Conservation (phyloP, 1,284 basidiomycete species). For the Ganoderma multipileum region DNA sequence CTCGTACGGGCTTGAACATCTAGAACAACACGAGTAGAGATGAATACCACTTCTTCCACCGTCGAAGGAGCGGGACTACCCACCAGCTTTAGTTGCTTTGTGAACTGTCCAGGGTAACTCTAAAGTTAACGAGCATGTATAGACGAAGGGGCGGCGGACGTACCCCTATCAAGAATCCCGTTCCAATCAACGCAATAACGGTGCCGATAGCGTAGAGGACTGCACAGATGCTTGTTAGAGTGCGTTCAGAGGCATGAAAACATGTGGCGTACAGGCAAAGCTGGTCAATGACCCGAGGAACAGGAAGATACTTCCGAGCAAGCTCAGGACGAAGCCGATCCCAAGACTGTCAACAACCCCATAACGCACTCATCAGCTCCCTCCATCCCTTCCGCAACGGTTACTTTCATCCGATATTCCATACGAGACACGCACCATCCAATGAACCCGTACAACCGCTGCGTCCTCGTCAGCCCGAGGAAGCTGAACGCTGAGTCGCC, state of each 20-base stretch:
- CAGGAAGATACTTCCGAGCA: conserved; percentile 83
- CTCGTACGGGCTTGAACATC: conserved; percentile 94
- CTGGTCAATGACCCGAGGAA: conserved; percentile 73
- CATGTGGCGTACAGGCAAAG: conserved; percentile 76
- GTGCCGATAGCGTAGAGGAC: conserved; percentile 88
- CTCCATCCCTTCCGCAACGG: background rate
- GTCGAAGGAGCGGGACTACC: conserved; percentile 27
- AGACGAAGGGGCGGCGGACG: conserved; percentile 33
- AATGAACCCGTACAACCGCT: conserved; percentile 85
- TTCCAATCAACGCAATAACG: conserved; percentile 84
- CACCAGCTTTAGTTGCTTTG: conserved; percentile 81
- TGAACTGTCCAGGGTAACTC: conserved; percentile 56
- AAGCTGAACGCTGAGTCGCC: conserved; percentile 86
- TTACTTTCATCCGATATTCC: background rate
- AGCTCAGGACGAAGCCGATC: conserved; percentile 79
- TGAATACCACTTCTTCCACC: conserved; percentile 12
- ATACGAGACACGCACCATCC: conserved; percentile 61
- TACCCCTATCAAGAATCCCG: conserved; percentile 90
- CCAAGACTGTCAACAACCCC: conserved; percentile 54
- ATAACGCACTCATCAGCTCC: background rate
- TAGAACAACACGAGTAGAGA: conserved; percentile 36
- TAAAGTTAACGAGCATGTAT: conserved; percentile 1
- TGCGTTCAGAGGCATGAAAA: background rate
- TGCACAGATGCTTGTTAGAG: conserved; percentile 37
- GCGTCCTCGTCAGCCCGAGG: conserved; percentile 77